Conservation (phyloP, 169 alveolate species). For the Perkinsus marinus region DNA sequence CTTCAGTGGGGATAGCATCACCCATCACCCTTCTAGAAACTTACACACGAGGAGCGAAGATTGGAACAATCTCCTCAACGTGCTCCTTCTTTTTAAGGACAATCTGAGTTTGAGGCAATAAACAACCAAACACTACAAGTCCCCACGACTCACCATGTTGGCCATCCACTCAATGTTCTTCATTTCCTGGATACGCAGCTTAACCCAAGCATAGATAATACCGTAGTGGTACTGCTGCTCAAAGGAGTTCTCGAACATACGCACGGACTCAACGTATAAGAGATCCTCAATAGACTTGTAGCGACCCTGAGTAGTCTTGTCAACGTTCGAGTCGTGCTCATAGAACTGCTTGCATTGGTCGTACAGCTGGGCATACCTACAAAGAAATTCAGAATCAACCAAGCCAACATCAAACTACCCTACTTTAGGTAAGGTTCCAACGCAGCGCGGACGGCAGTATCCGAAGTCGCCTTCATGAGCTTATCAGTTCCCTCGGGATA, state of each 20-base stretch:
- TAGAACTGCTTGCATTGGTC: constrained; percentile 58
- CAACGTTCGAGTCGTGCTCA: not conserved
- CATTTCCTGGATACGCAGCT: constrained; percentile 92
- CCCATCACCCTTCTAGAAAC: too few species aligned
- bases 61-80: constrained; percentile 61
- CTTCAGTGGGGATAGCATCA: not conserved
- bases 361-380: constrained; percentile 36
- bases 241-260: constrained; percentile 83
- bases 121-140: not conserved
- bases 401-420: too few species aligned
- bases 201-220: constrained; percentile 89
- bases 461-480: constrained; percentile 71
- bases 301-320: constrained; percentile 10
- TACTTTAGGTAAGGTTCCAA: constrained; percentile 66
- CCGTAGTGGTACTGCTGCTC: constrained; percentile 86
- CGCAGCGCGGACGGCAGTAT: constrained; percentile 71
- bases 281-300: constrained; percentile 71
- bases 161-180: constrained; percentile 92
- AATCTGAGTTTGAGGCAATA: not conserved
- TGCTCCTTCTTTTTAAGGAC: constrained; percentile 60
- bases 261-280: constrained; percentile 81
- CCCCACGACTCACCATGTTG: constrained; percentile 65
- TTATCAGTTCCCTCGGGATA: constrained; percentile 75
- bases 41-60: constrained; percentile 42
- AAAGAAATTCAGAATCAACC: too few species aligned